Evolutionary conservation across 1,139 yeast species (phyloP), one percentile per base, ranked within the genome.

Genomic region (Kurtzmaniella quercitrusa): DNA sequence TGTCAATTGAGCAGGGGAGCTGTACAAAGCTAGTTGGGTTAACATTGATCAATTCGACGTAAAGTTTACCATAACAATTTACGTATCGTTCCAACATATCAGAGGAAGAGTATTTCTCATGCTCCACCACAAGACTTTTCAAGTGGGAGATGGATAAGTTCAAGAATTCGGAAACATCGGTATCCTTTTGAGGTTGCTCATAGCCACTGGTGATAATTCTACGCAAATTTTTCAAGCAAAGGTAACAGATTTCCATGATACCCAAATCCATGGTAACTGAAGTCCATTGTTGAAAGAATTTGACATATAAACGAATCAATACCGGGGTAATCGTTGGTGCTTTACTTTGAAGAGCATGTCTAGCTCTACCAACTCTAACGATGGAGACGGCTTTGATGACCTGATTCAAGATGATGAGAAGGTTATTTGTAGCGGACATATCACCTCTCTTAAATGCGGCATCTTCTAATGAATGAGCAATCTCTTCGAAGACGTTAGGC

Each of bases 281-380:
- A 2, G 79, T 74, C 94, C 95, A 88, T 45, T 71, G 68, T 38
- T 77, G 76, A 53, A 84, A 86, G 45, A 78, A 78, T 28, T 68
- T 60, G 32, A 71, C 52, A 58, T 89, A 89, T 36, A 83, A 64
- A 44, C 78, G 76, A 20, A 82, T 74, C 36, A 88, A 60, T 1
- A 79, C 63, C 0, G 84, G 80, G 5, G 83, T 71, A 2, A 89
- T 61, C 2, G 76, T 62, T 0, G 88, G 86, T 0, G 87, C 76
- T 46, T 84, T 82, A 42, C 78, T 69, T 55, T 85, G 95, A 76
- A 93, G 74, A 1, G 89, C 88, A 14, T 82, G 82, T 50, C 93
- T 76, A 5, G 93, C 79, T 47, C 88, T 76, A 5, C 98, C 98
- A 38, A 91, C 86, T 52, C 93, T 69, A 0, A 91, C 91, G 44